Evolutionary conservation across 2,329 filamentous ascomycete genomes (phyloP).

Genomic region (Pyricularia grisea): DNA sequence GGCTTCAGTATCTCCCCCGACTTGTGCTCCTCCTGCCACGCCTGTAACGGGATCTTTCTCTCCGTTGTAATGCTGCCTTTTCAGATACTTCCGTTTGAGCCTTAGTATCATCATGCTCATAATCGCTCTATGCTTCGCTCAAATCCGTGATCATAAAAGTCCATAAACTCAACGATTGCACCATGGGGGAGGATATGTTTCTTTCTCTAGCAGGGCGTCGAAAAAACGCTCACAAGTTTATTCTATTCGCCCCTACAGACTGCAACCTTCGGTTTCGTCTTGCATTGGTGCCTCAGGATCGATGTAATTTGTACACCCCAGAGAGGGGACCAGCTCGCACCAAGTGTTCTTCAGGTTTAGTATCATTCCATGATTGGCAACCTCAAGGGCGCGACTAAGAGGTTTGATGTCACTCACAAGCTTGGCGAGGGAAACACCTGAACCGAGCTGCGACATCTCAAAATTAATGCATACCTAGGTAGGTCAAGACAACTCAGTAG

Average conservation of each 20-base stretch:
- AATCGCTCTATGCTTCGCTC: background rate
- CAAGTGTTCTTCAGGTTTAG: too few species aligned
- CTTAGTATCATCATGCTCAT: background rate
- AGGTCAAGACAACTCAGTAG: background rate
- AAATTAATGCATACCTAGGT: background rate
- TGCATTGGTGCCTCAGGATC: background rate
- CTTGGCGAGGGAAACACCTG: background rate
- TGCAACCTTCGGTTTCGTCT: background rate
- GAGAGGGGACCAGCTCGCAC: too few species aligned
- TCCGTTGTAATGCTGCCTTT: background rate
- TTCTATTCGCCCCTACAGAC: background rate
- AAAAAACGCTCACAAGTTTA: background rate
- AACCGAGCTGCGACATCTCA: background rate
- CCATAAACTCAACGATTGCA: background rate
- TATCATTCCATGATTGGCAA: background rate
- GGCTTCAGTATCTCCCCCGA: background rate
- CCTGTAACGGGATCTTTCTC: background rate
- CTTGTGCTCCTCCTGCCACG: background rate
- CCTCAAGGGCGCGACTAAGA: background rate
- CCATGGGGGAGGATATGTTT: background rate
- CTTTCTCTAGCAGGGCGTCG: background rate
- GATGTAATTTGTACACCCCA: background rate
- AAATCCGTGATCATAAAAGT: background rate
- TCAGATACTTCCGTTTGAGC: background rate
- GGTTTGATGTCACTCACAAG: background rate